Evolutionary conservation across 106 monocot species (phyloP), one percentile per base, ranked within the genome.

Genomic region (Dendrobium huoshanense): DNA sequence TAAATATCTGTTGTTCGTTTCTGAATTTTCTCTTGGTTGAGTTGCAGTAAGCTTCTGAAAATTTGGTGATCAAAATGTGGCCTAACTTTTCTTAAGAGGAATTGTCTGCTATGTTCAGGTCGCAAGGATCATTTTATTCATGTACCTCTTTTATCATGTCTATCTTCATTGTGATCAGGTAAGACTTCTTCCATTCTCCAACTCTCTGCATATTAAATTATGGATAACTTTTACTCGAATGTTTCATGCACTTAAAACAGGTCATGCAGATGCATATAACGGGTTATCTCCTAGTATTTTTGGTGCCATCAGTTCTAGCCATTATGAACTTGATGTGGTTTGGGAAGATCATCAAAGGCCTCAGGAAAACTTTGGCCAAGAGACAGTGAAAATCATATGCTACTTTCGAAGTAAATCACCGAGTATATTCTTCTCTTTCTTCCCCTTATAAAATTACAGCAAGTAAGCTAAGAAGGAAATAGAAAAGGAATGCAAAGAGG

Each of bases 281-380:
- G 70, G 92, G 92, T 41, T 94, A 85, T 79, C 65, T 94, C 11
- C 68, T 97, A 43, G 83, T 81, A 8, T 78, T 97, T 77, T 25
- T 85, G 7, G 96, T 89, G 27, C 94, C 96, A 19, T 64, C 81
- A 6, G 75, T 72, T 2, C 49, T 97, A 67, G 77, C 83, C 16
- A 55, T 85, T 40, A 97, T 97, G 96, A 97, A 97, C 82, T 45
- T 85, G 74, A 85, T 91, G 75, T 97, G 96, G 96, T 97, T 97
- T 68, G 81, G 79, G 49, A 97, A 97, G 88, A 94, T 97, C 48
- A 75, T 94, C 22, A 88, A 82, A 79, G 94, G 96, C 11, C 84
- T 97, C 70, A 89, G 75, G 81, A 97, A 91, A 83, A 85, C 79
- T 67, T 78, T 94, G 80, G 83, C 90, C 24, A 94, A 97, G 80